A percentile compares a stretch with the other conserved stretches of the same genome.
These are phyloP conservation scores for Microbotryum violaceum DNA, from an alignment of 1,284 basidiomycete species.

Conservation along the genomic window DNA sequence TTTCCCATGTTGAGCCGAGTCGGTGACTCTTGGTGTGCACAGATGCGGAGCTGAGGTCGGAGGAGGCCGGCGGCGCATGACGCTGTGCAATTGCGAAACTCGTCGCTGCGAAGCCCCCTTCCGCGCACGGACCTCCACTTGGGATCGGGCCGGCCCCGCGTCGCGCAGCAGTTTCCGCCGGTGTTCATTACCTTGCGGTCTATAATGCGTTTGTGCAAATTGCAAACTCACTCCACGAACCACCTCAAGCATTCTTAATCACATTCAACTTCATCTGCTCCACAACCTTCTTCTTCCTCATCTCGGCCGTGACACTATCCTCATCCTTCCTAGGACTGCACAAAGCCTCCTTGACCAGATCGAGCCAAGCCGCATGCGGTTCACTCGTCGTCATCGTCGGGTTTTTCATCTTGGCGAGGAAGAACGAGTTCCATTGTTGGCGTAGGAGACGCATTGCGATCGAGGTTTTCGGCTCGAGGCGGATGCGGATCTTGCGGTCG, in stretches of 20 bases:
- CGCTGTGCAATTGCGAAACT: too few species aligned
- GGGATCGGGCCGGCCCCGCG: too few species aligned
- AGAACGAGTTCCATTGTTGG: conserved; percentile 54
- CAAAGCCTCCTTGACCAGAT: conserved; percentile 53
- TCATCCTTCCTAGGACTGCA: conserved; percentile 11
- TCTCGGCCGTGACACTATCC: conserved; percentile 7
- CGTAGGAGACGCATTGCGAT: conserved; percentile 76
- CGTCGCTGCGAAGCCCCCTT: too few species aligned
- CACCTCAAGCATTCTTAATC: too few species aligned
- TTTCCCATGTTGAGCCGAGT: conserved; percentile 20
- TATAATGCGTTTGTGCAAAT: too few species aligned
- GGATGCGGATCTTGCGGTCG: conserved; percentile 77
- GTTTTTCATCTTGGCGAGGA: conserved; percentile 52
- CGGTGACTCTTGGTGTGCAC: too few species aligned
- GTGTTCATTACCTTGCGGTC: too few species aligned
- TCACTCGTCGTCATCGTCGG: conserved; percentile 53
- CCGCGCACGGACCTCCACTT: too few species aligned
- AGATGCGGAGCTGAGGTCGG: too few species aligned
- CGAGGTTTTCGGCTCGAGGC: conserved; percentile 60
- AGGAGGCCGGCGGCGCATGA: too few species aligned
- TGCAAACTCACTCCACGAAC: too few species aligned
- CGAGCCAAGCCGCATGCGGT: conserved; percentile 61
- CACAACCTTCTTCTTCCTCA: conserved; percentile 10
- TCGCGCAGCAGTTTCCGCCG: too few species aligned
- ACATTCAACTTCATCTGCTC: conserved; percentile 8